Conservation (phyloP, 441 rosid species). For the Mallotus repandus region DNA sequence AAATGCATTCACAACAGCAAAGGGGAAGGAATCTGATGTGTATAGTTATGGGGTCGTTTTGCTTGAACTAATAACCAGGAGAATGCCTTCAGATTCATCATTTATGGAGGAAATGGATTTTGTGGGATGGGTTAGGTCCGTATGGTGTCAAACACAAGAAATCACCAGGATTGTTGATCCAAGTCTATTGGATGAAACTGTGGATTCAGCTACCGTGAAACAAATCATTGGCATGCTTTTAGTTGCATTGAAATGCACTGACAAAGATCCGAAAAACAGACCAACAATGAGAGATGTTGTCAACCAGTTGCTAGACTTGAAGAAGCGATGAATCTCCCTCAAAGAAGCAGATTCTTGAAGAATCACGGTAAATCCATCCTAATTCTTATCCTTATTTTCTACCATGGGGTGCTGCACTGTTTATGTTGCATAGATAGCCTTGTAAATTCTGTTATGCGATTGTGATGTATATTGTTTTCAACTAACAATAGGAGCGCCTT, state of each 20-base stretch:
- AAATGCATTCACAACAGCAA: conserved; percentile 50
- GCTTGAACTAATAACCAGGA: conserved; percentile 67
- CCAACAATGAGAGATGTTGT: conserved; percentile 75
- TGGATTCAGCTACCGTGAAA: conserved; percentile 27
- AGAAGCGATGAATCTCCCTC: conserved; percentile 1
- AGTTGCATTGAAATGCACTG: conserved; percentile 28
- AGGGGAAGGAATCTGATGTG: conserved; percentile 68
- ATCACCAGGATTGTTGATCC: conserved; percentile 42
- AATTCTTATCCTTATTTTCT: not conserved
- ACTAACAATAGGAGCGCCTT: too few relatives aligned
- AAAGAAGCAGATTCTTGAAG: not conserved
- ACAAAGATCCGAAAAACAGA: conserved; percentile 51
- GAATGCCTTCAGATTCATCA: conserved; percentile 49
- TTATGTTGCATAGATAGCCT: too few relatives aligned
- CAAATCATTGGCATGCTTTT: conserved; percentile 1
- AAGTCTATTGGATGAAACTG: conserved; percentile 42
- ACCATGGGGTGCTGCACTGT: too few relatives aligned
- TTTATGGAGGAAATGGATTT: conserved; percentile 43
- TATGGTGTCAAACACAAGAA: conserved; percentile 36
- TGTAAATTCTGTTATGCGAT: too few relatives aligned
- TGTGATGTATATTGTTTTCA: too few relatives aligned
- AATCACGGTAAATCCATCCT: not conserved
- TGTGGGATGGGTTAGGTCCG: conserved; percentile 52
- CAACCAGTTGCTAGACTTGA: conserved; percentile 39
- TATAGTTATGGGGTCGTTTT: conserved; percentile 76